These are phyloP conservation scores for Stephania cephalantha DNA, from an alignment of 164 flowering plant species.

Conservation along the genomic window DNA sequence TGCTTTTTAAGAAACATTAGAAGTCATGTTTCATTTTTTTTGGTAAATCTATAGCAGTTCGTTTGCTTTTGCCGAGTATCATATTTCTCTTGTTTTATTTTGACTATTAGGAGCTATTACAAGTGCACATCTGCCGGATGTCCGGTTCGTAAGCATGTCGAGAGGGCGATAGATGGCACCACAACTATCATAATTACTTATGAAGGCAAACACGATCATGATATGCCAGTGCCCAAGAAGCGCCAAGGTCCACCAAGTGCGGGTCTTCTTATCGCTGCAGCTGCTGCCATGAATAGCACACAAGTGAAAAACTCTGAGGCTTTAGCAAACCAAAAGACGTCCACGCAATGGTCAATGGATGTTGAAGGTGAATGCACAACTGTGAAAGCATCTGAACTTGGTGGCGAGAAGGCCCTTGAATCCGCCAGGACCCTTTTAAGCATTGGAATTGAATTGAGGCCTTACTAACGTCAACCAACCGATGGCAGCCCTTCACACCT, in stretches of 20 bases:
- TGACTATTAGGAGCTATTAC: conserved; percentile 68
- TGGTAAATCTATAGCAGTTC: not conserved
- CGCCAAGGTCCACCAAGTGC: conserved; percentile 48
- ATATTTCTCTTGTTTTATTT: not conserved
- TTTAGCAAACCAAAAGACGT: conserved; percentile 20
- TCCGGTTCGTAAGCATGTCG: conserved; percentile 81
- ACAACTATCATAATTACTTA: conserved; percentile 54
- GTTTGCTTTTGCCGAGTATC: not conserved
- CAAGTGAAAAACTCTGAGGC: conserved; percentile 28
- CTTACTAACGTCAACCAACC: not conserved
- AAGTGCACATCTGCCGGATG: conserved; percentile 87
- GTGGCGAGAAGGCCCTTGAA: conserved; percentile 26
- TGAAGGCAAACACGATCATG: conserved; percentile 80
- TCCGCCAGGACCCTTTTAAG: conserved; percentile 29
- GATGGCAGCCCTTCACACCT: not conserved
- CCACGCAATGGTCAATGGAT: conserved; percentile 24
- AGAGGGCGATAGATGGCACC: conserved; percentile 51
- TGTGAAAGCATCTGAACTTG: conserved; percentile 19
- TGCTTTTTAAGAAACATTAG: not conserved
- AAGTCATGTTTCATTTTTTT: not conserved
- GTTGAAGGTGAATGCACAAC: conserved; percentile 14
- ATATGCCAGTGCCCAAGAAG: conserved; percentile 70
- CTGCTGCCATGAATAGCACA: conserved; percentile 37
- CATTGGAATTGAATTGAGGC: conserved; percentile 23
- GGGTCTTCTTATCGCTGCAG: conserved; percentile 43